Evolutionary conservation across 352 stramenopile genomes (phyloP), one percentile per base, ranked within the genome.

Genomic region (Phytophthora pistaciae): DNA sequence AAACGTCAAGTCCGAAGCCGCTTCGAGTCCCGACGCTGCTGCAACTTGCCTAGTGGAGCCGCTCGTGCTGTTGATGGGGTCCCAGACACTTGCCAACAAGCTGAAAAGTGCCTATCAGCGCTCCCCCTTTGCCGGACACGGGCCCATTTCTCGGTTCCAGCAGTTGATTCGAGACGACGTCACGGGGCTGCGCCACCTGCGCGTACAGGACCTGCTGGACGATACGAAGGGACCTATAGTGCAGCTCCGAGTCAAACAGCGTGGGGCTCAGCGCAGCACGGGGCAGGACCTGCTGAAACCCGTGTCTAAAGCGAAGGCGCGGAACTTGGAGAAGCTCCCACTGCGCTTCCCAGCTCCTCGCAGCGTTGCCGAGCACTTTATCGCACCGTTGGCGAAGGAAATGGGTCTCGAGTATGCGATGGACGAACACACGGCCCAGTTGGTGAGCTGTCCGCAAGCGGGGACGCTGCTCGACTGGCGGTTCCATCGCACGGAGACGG

Each of bases 11-110:
- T 11, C 11, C 7, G 57, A 77, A 59, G 48, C 3, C 25, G 3
- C 18, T 56, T 23, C 21, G 46, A 33, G 8, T 44, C 5, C 14
- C 10, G 50, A n/a, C 16, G 49, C 36, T 44, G 11, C 40, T 3
- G 31, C 31, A 0, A 38, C 31, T 11, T 13, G 31, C 31, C 31
- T 46, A 46, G 14, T 46, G 21, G 29, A 50, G 6, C 18, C 18
- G 16, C 54, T 78, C 4, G 42, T 72, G 20, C 74, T 69, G 59
- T 25, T 89, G 23, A 74, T 86, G 55, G 79, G 81, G 11, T 75
- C 67, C 3, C 5, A 60, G 1, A 60, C 48, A 27, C 70, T 84
- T 10, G 79, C 68, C 0, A 40, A 25, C 1, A 60, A 64, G 29
- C 56, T 87, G 40, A 74, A 84, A 60, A 10, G 16, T 3, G 60